A percentile compares a stretch with the other conserved stretches of the same genome.
Conservation (phyloP, 2,329 filamentous ascomycete species). For the Exophiala viscosa region DNA sequence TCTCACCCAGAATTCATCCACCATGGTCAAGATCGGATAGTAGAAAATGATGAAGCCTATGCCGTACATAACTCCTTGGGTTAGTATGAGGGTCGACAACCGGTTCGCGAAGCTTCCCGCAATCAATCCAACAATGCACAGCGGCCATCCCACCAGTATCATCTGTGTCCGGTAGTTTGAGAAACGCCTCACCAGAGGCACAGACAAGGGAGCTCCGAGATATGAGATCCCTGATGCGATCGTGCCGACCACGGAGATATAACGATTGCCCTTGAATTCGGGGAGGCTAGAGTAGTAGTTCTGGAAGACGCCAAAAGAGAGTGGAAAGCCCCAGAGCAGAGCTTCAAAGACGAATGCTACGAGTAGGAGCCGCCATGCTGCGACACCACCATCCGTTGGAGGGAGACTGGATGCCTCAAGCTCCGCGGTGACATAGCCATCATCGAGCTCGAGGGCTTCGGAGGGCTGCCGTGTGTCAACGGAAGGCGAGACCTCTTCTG, state of each 20-base stretch:
- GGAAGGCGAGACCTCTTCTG: too few relatives aligned
- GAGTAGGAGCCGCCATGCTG: slow-evolving; percentile 24
- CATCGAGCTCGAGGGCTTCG: slow-evolving; percentile 1
- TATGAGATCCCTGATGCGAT: slow-evolving; percentile 29
- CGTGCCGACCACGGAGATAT: slow-evolving; percentile 35
- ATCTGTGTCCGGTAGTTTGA: slow-evolving; percentile 34
- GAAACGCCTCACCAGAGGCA: slow-evolving; percentile 35
- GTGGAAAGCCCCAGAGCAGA: slow-evolving; percentile 29
- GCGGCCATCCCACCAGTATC: slow-evolving; percentile 40
- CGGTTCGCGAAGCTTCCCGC: slow-evolving; percentile 35
- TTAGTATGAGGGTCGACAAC: slow-evolving; percentile 37
- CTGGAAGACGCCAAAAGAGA: slow-evolving; percentile 35
- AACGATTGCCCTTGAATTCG: slow-evolving; percentile 27
- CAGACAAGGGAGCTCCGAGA: slow-evolving; percentile 28
- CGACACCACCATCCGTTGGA: slow-evolving; percentile 19
- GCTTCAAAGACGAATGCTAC: slow-evolving; percentile 27
- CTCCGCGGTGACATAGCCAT: background rate
- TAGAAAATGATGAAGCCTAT: slow-evolving; percentile 40
- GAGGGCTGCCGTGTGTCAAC: background rate
- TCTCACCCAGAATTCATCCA: slow-evolving; percentile 40
- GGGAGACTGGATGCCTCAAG: slow-evolving; percentile 4
- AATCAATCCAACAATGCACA: slow-evolving; percentile 39
- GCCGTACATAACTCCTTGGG: slow-evolving; percentile 41
- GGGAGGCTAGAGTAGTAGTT: slow-evolving; percentile 33
- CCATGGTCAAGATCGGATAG: slow-evolving; percentile 38